Percentiles rank a stretch among this genome's conserved stretches.
These are phyloP conservation scores for Metschnikowia anglica DNA, from an alignment of 805 yeast species.

Conservation along the genomic window DNA sequence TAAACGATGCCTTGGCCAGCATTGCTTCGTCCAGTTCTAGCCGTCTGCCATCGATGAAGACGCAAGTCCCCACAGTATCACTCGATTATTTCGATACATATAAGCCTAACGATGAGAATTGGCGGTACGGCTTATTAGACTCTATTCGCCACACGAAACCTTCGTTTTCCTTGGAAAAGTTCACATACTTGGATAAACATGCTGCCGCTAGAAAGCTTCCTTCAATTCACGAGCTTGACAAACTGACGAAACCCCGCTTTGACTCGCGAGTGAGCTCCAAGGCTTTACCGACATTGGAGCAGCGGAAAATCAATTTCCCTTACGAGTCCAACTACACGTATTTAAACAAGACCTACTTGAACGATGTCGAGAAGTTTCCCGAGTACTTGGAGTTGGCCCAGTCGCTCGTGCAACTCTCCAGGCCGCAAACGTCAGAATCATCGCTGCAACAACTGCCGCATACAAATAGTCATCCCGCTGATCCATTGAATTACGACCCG, in stretches of 20 bases:
- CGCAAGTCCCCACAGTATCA: slow-evolving; percentile 36
- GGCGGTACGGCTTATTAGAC: slow-evolving; percentile 43
- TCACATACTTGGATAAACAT: slow-evolving; percentile 5
- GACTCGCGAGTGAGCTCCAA: slow-evolving; percentile 38
- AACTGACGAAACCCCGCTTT: slow-evolving; percentile 32
- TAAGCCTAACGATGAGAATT: slow-evolving; percentile 45
- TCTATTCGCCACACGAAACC: slow-evolving; percentile 29
- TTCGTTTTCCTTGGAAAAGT: slow-evolving; percentile 9
- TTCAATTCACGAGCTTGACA: slow-evolving; percentile 13
- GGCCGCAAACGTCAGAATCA: slow-evolving; percentile 7
- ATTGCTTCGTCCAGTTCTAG: slow-evolving; percentile 20
- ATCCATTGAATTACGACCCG: too few species aligned
- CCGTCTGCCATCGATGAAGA: slow-evolving; percentile 3
- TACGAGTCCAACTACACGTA: slow-evolving; percentile 54
- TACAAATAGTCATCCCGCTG: too few species aligned
- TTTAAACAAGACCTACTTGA: slow-evolving; percentile 47
- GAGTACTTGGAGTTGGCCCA: slow-evolving; percentile 49
- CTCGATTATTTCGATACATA: slow-evolving; percentile 46
- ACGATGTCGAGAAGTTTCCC: slow-evolving; percentile 49
- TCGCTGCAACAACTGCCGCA: too few species aligned
- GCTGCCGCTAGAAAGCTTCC: slow-evolving; percentile 11
- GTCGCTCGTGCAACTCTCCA: slow-evolving; percentile 37
- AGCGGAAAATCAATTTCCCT: slow-evolving; percentile 49
- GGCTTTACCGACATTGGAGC: slow-evolving; percentile 21
- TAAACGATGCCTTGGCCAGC: slow-evolving; percentile 31